These are phyloP conservation scores for Cryptococcus floricola DNA, from an alignment of 1,284 basidiomycete genomes.

Conservation along the genomic window DNA sequence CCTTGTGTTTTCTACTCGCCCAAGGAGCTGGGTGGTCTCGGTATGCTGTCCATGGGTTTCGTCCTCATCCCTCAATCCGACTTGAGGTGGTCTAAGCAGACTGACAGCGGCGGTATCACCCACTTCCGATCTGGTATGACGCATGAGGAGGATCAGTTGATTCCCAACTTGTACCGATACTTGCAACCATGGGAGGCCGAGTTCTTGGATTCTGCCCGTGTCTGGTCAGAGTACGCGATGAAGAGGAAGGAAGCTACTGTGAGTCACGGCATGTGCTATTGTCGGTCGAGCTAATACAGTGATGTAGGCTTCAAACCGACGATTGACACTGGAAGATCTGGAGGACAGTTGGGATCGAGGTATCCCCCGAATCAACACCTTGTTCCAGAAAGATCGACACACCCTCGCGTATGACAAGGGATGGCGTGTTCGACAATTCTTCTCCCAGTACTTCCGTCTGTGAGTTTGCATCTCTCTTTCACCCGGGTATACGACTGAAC, in stretches of 20 bases:
- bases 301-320: constrained; percentile 75
- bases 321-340: constrained; percentile 92
- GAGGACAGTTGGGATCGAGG: constrained; percentile 97
- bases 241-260: constrained; percentile 94
- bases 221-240: constrained; percentile 99
- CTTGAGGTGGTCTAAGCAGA: constrained; percentile 96
- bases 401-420: constrained; percentile 97
- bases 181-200: constrained; percentile 99
- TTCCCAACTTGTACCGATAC: constrained; percentile 97
- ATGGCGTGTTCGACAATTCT: constrained; percentile 90
- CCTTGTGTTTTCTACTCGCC: constrained; percentile 93
- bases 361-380: constrained; percentile 62
- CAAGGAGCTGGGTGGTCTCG: constrained; percentile 93
- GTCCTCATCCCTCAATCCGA: constrained; percentile 97
- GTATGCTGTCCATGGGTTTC: constrained; percentile 99
- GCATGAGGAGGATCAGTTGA: constrained; percentile 88
- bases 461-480: neutral
- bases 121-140: constrained; percentile 98
- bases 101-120: constrained; percentile 86
- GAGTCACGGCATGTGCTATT: neutral
- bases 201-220: constrained; percentile 94
- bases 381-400: constrained; percentile 66
- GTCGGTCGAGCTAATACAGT: neutral
- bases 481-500: neutral
- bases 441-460: constrained; percentile 90